Conservation (phyloP, 1,284 basidiomycete species). For the Testicularia cyperi region DNA sequence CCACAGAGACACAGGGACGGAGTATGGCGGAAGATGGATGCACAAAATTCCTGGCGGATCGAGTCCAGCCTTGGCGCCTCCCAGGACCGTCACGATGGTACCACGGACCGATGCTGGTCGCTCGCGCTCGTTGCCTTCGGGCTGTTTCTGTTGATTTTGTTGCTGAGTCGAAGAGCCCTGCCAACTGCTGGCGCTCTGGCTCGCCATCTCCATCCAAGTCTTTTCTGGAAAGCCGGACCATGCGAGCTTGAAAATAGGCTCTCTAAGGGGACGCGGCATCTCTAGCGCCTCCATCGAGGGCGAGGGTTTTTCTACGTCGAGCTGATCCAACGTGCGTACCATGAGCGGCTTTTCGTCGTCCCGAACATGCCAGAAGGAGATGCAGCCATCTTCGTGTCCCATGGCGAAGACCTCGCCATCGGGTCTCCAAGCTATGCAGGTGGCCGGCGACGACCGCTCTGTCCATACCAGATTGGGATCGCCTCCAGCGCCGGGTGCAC, state of each 20-base stretch:
- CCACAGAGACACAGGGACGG: constrained; percentile 63
- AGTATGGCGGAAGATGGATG: constrained; percentile 73
- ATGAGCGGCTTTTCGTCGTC: constrained; percentile 78
- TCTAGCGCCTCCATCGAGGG: constrained; percentile 11
- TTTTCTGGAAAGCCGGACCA: constrained; percentile 66
- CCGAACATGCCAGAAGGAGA: constrained; percentile 82
- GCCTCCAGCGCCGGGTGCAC: constrained; percentile 63
- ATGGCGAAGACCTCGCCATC: constrained; percentile 65
- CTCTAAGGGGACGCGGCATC: constrained; percentile 55
- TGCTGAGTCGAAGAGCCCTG: constrained; percentile 18
- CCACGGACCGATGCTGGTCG: constrained; percentile 12
- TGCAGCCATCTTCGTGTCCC: constrained; percentile 80
- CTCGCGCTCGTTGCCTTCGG: constrained; percentile 5
- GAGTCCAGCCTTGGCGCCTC: constrained; percentile 65
- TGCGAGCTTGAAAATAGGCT: constrained; percentile 83
- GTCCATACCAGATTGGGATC: constrained; percentile 64
- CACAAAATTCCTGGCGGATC: constrained; percentile 71
- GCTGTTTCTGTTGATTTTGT: constrained; percentile 6
- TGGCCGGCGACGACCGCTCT: constrained; percentile 73
- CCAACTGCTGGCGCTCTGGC: constrained; percentile 34
- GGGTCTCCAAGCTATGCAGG: constrained; percentile 70
- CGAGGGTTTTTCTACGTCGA: constrained; percentile 50
- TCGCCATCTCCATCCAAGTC: constrained; percentile 45
- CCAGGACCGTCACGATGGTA: constrained; percentile 70
- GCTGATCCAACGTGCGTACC: constrained; percentile 64